Conservation (phyloP, 345 rosid genomes). For the Excoecaria cochinchinensis region DNA sequence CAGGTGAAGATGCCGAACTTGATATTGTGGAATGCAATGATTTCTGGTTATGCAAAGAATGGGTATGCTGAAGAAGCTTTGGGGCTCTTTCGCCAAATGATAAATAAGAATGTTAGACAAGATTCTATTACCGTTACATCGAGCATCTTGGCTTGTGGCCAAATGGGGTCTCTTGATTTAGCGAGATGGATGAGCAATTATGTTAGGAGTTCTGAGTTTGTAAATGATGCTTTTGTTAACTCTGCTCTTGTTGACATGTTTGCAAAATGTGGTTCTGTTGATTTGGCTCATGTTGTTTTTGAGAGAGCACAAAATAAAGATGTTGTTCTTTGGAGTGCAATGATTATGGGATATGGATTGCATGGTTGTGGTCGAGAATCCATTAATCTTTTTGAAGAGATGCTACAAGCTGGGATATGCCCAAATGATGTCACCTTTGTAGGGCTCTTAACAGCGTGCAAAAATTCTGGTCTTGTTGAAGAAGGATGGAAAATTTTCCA, state of each 20-base stretch:
- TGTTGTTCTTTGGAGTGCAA: slow-evolving; percentile 71
- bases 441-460: slow-evolving; percentile 68
- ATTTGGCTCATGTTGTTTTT: slow-evolving; percentile 50
- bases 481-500: slow-evolving; percentile 70
- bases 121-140: slow-evolving; percentile 60
- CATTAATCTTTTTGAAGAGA: slow-evolving; percentile 47
- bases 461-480: slow-evolving; percentile 61
- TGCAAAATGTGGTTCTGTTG: slow-evolving; percentile 68
- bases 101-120: slow-evolving; percentile 30
- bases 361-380: slow-evolving; percentile 64
- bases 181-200: slow-evolving; percentile 59
- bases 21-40: slow-evolving; percentile 71
- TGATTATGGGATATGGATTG: slow-evolving; percentile 69
- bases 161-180: slow-evolving; percentile 63
- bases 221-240: slow-evolving; percentile 43
- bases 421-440: slow-evolving; percentile 68
- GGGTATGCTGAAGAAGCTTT: slow-evolving; percentile 63
- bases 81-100: slow-evolving; percentile 53
- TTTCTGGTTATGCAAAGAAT: slow-evolving; percentile 69
- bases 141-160: slow-evolving; percentile 59
- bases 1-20: slow-evolving; percentile 50
- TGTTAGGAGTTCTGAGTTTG: slow-evolving; percentile 37
- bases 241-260: slow-evolving; percentile 64
- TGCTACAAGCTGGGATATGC: slow-evolving; percentile 45
- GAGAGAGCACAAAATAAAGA: slow-evolving; percentile 53